These are phyloP conservation scores for Citrus glauca DNA, from an alignment of 345 rosid species.

Conservation along the genomic window DNA sequence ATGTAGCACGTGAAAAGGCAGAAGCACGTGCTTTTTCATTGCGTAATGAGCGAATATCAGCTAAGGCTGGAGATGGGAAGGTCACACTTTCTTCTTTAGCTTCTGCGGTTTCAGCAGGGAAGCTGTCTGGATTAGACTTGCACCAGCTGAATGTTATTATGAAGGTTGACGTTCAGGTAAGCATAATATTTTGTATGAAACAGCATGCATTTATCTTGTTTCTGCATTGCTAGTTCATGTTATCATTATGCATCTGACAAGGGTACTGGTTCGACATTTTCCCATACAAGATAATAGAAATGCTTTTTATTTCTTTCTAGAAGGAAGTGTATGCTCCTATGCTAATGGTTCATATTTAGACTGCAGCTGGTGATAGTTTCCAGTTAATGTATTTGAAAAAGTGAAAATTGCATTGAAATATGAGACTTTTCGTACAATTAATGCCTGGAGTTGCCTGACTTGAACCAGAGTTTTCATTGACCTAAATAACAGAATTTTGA, in stretches of 20 bases:
- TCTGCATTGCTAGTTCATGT: conserved; percentile 5
- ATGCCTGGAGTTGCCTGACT: not conserved
- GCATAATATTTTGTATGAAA: not conserved
- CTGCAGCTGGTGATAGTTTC: no score
- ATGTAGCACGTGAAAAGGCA: conserved; percentile 86
- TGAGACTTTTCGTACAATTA: not conserved
- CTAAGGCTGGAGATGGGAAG: conserved; percentile 96
- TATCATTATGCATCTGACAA: not conserved
- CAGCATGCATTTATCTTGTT: not conserved
- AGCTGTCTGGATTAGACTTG: conserved; percentile 83
- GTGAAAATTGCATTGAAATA: not conserved
- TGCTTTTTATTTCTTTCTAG: not conserved
- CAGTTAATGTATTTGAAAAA: not conserved
- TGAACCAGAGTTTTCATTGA: not conserved
- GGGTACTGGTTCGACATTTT: not conserved
- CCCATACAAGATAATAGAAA: not conserved
- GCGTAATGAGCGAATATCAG: conserved; percentile 76
- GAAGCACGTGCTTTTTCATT: conserved; percentile 64
- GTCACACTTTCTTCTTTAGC: conserved; percentile 94
- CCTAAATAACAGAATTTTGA: not conserved
- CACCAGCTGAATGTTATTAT: conserved; percentile 88
- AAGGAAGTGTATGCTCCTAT: not conserved
- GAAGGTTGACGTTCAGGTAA: conserved; percentile 97
- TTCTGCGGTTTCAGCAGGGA: conserved; percentile 82
- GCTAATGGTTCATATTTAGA: not conserved